phyloP scores from a whole-genome alignment of 768 basidiomycete genomes.

The Pilatotrama ljubarskyi region DNA sequence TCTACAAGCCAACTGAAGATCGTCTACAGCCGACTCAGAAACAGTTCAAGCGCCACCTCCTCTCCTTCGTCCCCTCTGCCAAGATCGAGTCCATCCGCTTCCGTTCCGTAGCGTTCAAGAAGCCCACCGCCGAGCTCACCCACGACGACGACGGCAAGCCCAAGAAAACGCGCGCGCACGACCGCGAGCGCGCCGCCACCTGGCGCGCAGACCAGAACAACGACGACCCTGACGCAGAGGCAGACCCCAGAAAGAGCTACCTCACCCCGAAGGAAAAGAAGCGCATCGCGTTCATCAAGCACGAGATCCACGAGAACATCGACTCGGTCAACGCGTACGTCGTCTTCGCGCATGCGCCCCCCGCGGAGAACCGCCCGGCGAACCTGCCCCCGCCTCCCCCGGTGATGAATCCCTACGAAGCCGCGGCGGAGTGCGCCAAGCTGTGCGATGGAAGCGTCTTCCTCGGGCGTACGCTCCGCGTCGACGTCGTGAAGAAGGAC shows the following conservation, averaged over 20 bases:
- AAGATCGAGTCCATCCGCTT: conserved; percentile 93
- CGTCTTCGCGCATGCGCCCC: conserved; percentile 78
- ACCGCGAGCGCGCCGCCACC: conserved; percentile 55
- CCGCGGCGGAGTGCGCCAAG: conserved; percentile 58
- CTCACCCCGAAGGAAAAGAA: conserved; percentile 87
- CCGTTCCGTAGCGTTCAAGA: conserved; percentile 89
- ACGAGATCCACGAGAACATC: conserved; percentile 80
- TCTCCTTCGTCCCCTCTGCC: conserved; percentile 66
- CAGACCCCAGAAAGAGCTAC: conserved; percentile 57
- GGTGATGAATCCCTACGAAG: conserved; percentile 68
- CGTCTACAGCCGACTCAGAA: conserved; percentile 67
- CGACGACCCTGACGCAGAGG: conserved; percentile 45
- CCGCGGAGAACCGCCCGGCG: conserved; percentile 37
- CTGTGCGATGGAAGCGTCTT: conserved; percentile 71
- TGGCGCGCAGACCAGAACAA: conserved; percentile 51
- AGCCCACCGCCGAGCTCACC: conserved; percentile 68
- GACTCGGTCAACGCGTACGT: conserved; percentile 85
- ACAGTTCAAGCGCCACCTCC: conserved; percentile 73
- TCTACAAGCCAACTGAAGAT: background rate
- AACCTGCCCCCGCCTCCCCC: conserved; percentile 53
- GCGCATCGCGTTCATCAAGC: conserved; percentile 91
- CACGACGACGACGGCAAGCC: conserved; percentile 38
- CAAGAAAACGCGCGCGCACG: conserved; percentile 44
- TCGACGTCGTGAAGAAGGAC: conserved; percentile 60
- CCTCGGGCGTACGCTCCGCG: conserved; percentile 75